These are phyloP conservation scores for Microdochium bolleyi DNA, from an alignment of 2,329 filamentous ascomycete species.

Conservation along the genomic window DNA sequence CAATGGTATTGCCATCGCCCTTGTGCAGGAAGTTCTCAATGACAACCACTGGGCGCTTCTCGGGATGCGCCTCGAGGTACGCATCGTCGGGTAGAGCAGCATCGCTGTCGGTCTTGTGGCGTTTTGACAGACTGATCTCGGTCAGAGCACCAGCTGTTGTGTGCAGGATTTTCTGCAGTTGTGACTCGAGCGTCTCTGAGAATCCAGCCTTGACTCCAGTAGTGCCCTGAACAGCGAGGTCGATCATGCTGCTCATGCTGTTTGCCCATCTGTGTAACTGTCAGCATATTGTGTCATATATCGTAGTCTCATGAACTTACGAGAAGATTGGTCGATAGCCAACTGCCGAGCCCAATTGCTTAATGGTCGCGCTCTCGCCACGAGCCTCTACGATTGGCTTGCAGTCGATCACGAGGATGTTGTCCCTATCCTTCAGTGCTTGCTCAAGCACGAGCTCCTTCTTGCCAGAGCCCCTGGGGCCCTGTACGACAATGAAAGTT, in stretches of 20 bases:
- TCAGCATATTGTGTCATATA: too few relatives aligned
- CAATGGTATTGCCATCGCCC: slow-evolving; percentile 53
- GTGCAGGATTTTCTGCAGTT: slow-evolving; percentile 82
- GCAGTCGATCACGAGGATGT: slow-evolving; percentile 84
- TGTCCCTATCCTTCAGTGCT: slow-evolving; percentile 64
- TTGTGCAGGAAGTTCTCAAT: slow-evolving; percentile 91
- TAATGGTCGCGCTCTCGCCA: slow-evolving; percentile 80
- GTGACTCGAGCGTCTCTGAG: slow-evolving; percentile 83
- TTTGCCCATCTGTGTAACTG: slow-evolving; percentile 61
- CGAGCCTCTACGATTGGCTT: slow-evolving; percentile 87
- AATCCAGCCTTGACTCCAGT: slow-evolving; percentile 93
- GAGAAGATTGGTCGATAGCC: slow-evolving; percentile 92
- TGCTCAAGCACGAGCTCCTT: slow-evolving; percentile 81
- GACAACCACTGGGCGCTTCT: slow-evolving; percentile 73
- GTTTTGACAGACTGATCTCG: slow-evolving; percentile 61
- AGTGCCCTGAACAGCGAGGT: slow-evolving; percentile 86
- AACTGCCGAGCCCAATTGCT: slow-evolving; percentile 70
- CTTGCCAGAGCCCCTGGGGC: slow-evolving; percentile 86
- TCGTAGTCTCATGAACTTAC: too few relatives aligned
- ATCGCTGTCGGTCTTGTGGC: slow-evolving; percentile 68
- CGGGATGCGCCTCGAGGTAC: slow-evolving; percentile 83
- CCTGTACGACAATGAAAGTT: slow-evolving; percentile 90
- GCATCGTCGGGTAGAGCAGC: slow-evolving; percentile 69
- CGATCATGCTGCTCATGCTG: slow-evolving; percentile 83
- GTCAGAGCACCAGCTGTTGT: slow-evolving; percentile 76